Evolutionary conservation across 2,329 filamentous ascomycete genomes (phyloP), one percentile per base, ranked within the genome.

Genomic region (Diaporthe sp.): DNA sequence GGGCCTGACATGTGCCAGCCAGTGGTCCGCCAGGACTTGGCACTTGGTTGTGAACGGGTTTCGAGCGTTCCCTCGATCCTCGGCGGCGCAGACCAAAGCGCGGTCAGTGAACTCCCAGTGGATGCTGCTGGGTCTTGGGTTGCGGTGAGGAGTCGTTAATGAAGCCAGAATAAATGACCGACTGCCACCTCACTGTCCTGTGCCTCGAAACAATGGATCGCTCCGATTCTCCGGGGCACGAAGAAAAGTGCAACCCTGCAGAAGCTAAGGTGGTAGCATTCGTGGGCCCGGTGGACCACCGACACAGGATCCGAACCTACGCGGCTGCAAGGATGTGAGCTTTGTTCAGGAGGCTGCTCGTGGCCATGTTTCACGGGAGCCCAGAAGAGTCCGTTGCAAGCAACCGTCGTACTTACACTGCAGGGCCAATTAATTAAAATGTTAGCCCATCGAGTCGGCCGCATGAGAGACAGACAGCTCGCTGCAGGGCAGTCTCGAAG

Each of bases 381-480:
- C 73, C 73, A 75, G 73, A 75, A 71, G 73, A 58, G 42, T 71
- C 65, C 49, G 55, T 49, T 60, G 71, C 47, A 25, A 22, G 71
- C 49, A 65, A 22, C 58, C 49, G 37, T 34, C 39, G 68, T 58
- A 22, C 44, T 44, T 44, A 20, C 44, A 37, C 63, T 51, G 31
- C 47, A 53, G 47, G 53, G 31, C 39, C 12, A 53, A 51, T 53
- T 53, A 39, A 39, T 47, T 65, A 65, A 39, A 53, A 15, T 39
- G 31, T 13, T 25, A 22, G 4, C n/a, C 25, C 37, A 28, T 31
- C 28, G n/a, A 49, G 42, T 25, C 28, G 4, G 47, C 65, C 42
- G 65, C 49, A 70, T 42, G 65, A 47, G 34, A 42, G 47, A 42
- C 65, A 70, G 13, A 25, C 65, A 17, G 44, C 42, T 25, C 42